Percentiles rank a stretch among this genome's conserved stretches.
Conservation (phyloP, 345 rosid genomes). For the Erysimum cheiranthoides region DNA sequence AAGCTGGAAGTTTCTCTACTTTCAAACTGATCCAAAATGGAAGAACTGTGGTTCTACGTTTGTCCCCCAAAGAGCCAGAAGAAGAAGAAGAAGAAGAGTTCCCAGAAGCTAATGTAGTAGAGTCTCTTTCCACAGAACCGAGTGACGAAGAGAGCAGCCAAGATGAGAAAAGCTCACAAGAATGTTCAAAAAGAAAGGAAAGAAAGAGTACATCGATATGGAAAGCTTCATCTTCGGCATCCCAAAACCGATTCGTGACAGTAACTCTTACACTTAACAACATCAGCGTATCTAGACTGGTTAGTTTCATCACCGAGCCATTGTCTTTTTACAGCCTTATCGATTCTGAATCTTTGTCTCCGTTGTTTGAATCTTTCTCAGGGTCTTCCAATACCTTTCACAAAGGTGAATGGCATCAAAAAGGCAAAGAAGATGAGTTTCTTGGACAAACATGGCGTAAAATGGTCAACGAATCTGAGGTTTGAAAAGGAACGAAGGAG, state of each 20-base stretch:
- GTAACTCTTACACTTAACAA: constrained; percentile 1
- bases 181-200: neutral
- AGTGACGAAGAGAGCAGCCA: constrained; percentile 8
- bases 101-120: neutral
- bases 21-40: constrained; percentile 25
- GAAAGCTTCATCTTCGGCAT: constrained; percentile 23
- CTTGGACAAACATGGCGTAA: constrained; percentile 9
- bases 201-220: neutral
- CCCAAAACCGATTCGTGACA: constrained; percentile 6
- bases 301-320: neutral
- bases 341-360: neutral
- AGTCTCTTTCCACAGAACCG: constrained; percentile 16
- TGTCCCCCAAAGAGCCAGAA: neutral
- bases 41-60: constrained; percentile 6
- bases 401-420: neutral
- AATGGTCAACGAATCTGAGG: neutral
- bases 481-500: neutral
- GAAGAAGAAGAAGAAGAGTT: neutral
- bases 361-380: neutral
- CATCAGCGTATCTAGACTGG: neutral
- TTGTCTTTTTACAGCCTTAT: neutral
- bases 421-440: neutral
- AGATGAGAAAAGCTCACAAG: neutral
- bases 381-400: constrained; percentile 4
- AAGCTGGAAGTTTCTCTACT: neutral